phyloP scores from a whole-genome alignment of 2,329 filamentous ascomycete species.

The Colletotrichum salicis region DNA sequence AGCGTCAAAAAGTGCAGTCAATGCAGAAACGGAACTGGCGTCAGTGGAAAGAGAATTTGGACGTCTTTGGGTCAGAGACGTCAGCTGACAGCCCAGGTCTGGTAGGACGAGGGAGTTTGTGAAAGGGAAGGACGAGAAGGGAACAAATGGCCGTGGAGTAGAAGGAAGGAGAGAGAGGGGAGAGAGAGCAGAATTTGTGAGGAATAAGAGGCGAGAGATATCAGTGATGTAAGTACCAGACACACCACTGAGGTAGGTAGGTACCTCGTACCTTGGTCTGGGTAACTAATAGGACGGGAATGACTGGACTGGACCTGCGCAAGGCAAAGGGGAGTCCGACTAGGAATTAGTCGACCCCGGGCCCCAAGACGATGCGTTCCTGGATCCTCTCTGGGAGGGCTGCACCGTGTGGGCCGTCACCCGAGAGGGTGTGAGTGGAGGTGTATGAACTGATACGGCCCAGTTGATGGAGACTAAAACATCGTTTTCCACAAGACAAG shows the following conservation, averaged over 20 bases:
- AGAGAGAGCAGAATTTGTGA: constrained; percentile 6
- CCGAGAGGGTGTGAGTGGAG: constrained; percentile 10
- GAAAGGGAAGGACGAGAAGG: constrained; percentile 24
- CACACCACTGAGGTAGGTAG: not conserved
- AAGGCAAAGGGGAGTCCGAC: not conserved
- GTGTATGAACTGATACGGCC: constrained; percentile 12
- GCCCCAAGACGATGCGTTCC: not conserved
- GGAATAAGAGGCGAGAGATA: constrained; percentile 4
- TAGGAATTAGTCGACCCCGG: not conserved
- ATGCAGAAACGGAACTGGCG: constrained; percentile 19
- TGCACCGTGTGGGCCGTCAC: not conserved
- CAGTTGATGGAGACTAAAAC: constrained; percentile 19
- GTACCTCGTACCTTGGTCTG: not conserved
- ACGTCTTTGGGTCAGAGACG: not conserved
- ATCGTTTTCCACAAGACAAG: constrained; percentile 7
- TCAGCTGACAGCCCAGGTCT: constrained; percentile 1
- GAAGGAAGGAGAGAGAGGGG: not conserved
- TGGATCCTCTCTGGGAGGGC: constrained; percentile 1
- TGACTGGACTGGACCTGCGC: not conserved
- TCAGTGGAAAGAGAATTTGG: not conserved
- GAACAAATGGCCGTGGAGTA: constrained; percentile 10
- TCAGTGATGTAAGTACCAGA: constrained; percentile 19
- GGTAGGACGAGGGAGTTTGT: not conserved
- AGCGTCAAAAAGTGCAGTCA: constrained; percentile 24
- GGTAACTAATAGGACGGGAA: not conserved